These are phyloP conservation scores for Neurospora sp. DNA, from an alignment of 495 filamentous ascomycete genomes.

Conservation along the genomic window DNA sequence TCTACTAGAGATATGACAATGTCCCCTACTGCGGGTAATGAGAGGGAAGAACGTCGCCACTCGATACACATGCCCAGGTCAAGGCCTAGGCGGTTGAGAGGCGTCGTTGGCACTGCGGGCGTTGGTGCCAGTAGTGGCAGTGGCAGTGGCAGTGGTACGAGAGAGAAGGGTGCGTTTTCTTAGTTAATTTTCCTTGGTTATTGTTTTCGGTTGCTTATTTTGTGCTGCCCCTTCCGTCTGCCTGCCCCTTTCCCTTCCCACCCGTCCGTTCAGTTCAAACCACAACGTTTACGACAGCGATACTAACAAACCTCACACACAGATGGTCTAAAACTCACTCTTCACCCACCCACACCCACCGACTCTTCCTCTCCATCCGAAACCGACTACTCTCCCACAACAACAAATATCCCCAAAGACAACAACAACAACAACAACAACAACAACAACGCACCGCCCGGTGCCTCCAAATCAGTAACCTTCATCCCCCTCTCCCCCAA, in stretches of 20 bases:
- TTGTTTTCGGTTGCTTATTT: no score
- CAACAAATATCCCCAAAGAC: background rate
- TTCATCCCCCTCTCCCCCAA: conserved; percentile 36
- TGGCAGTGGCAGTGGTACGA: background rate
- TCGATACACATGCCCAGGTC: background rate
- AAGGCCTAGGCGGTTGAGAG: background rate
- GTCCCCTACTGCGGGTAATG: conserved; percentile 5
- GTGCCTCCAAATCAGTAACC: conserved; percentile 24
- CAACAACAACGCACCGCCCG: background rate
- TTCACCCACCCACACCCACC: background rate
- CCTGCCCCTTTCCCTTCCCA: background rate
- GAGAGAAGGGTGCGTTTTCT: background rate
- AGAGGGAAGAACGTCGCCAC: conserved; percentile 9
- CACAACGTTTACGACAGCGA: background rate
- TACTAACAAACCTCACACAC: conserved; percentile 1
- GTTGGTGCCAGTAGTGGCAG: background rate
- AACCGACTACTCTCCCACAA: background rate
- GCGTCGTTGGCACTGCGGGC: background rate
- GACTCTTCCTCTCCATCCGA: background rate
- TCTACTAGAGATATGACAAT: conserved; percentile 9
- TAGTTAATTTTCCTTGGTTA: background rate
- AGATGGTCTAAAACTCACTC: conserved; percentile 30
- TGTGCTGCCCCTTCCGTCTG: background rate
- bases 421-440: no score
- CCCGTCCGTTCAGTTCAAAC: background rate